Percentiles rank a stretch among this genome's conserved stretches.
Evolutionary conservation across 192 early-diverging fungal species (phyloP).

Genomic region (Umbelopsis isabellina): DNA sequence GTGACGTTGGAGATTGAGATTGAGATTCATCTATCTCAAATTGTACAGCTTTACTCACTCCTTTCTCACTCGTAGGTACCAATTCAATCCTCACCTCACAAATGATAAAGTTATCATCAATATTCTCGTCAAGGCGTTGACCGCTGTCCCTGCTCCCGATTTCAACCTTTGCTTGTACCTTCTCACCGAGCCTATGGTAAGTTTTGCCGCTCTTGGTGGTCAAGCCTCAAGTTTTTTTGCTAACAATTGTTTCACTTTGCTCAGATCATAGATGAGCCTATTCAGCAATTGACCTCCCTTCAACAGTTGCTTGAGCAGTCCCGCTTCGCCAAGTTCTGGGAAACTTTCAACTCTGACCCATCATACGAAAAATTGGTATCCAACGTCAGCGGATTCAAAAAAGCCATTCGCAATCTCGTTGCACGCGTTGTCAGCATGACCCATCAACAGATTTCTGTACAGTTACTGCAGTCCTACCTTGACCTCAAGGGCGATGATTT

Average conservation of each 20-base stretch:
- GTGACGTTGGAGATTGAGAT: not conserved
- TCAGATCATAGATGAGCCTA: conserved; percentile 46
- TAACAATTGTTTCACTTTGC: conserved; percentile 14
- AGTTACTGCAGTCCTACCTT: conserved; percentile 65
- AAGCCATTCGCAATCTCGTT: conserved; percentile 75
- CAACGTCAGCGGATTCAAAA: conserved; percentile 73
- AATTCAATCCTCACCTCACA: conserved; percentile 84
- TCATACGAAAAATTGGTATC: conserved; percentile 60
- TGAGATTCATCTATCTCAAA: not conserved
- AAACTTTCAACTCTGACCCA: conserved; percentile 54
- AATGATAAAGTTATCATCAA: conserved; percentile 72
- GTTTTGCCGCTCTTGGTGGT: not conserved
- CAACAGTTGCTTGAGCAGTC: conserved; percentile 81
- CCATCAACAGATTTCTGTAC: conserved; percentile 77
- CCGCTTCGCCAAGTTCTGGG: conserved; percentile 78
- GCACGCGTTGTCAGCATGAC: conserved; percentile 73
- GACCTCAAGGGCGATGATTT: conserved; percentile 70
- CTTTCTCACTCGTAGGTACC: conserved; percentile 60
- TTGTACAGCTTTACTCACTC: not conserved
- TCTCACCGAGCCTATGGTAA: conserved; percentile 73
- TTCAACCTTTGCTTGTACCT: conserved; percentile 91
- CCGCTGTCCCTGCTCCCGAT: conserved; percentile 82
- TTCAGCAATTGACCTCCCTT: conserved; percentile 67
- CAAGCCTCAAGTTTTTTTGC: not conserved
- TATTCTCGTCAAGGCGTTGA: conserved; percentile 83